A percentile compares a stretch with the other conserved stretches of the same genome.
Evolutionary conservation across 2,329 filamentous ascomycete species (phyloP).

Genomic region (Trichoderma breve): DNA sequence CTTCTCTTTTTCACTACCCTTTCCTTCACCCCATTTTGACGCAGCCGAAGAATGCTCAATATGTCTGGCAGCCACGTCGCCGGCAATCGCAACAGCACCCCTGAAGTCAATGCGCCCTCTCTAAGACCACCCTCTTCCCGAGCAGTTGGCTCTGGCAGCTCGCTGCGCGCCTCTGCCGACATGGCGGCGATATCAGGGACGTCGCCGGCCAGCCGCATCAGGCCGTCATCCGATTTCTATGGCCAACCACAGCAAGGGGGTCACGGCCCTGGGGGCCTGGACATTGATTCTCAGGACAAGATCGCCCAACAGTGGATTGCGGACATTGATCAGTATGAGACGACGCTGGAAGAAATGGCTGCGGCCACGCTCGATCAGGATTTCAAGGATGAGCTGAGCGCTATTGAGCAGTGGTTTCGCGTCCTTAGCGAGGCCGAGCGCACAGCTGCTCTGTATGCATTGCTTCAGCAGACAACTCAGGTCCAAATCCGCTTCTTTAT

Average conservation of each 20-base stretch:
- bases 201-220: slow-evolving; percentile 73
- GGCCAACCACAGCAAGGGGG: slow-evolving; percentile 69
- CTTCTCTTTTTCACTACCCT: slow-evolving; percentile 10
- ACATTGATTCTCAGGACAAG: slow-evolving; percentile 83
- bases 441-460: slow-evolving; percentile 89
- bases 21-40: slow-evolving; percentile 16
- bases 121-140: slow-evolving; percentile 81
- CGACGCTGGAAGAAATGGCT: slow-evolving; percentile 98
- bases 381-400: slow-evolving; percentile 98
- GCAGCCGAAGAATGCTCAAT: slow-evolving; percentile 47
- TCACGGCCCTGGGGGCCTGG: slow-evolving; percentile 64
- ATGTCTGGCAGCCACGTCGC: slow-evolving; percentile 69
- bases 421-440: slow-evolving; percentile 95
- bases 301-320: slow-evolving; percentile 98
- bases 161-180: slow-evolving; percentile 91
- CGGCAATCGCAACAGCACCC: slow-evolving; percentile 94
- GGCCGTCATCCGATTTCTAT: slow-evolving; percentile 93
- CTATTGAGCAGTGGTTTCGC: slow-evolving; percentile 99
- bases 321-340: slow-evolving; percentile 98
- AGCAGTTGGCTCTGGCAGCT: slow-evolving; percentile 73
- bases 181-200: slow-evolving; percentile 77
- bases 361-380: slow-evolving; percentile 98
- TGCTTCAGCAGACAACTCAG: slow-evolving; percentile 97
- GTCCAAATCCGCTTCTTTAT: slow-evolving; percentile 99
- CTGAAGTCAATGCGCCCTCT: slow-evolving; percentile 80